Evolutionary conservation across 1,284 basidiomycete species (phyloP).

Genomic region (Puccinia polysora): DNA sequence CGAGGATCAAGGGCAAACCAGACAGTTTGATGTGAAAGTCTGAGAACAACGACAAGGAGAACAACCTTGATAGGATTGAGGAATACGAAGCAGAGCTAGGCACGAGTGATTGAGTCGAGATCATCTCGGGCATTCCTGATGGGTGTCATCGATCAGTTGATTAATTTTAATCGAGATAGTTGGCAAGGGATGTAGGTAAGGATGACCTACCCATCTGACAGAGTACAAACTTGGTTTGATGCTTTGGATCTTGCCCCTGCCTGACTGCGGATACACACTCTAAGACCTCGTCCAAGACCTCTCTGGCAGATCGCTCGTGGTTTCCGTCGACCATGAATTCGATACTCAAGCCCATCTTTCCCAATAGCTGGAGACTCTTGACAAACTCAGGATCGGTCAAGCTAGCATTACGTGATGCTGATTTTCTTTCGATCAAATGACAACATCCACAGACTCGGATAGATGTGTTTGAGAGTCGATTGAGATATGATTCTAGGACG

Average conservation of each 20-base stretch:
- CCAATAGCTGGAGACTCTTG: slow-evolving; percentile 23
- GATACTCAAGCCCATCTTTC: slow-evolving; percentile 29
- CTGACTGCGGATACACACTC: slow-evolving; percentile 39
- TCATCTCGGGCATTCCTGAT: slow-evolving; percentile 42
- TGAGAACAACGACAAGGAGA: slow-evolving; percentile 37
- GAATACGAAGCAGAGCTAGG: slow-evolving; percentile 38
- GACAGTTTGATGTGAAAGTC: slow-evolving; percentile 39
- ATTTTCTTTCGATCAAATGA: slow-evolving; percentile 23
- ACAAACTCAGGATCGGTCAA: slow-evolving; percentile 20
- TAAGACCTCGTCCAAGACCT: slow-evolving; percentile 35
- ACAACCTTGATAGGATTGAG: slow-evolving; percentile 32
- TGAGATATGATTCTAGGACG: slow-evolving; percentile 19
- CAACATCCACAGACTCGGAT: slow-evolving; percentile 25
- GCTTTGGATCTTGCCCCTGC: slow-evolving; percentile 2
- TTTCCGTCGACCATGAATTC: slow-evolving; percentile 40
- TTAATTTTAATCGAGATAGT: background rate
- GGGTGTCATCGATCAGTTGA: too few relatives aligned
- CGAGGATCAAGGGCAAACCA: slow-evolving; percentile 20
- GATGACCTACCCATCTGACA: slow-evolving; percentile 38
- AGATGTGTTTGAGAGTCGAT: background rate
- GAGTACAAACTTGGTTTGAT: slow-evolving; percentile 35
- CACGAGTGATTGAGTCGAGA: slow-evolving; percentile 19
- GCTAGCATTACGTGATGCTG: background rate
- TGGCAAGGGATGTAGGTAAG: background rate
- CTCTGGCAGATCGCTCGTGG: slow-evolving; percentile 10